These are phyloP conservation scores for Cytospora schulzeri DNA, from an alignment of 2,329 filamentous ascomycete genomes.

Conservation along the genomic window DNA sequence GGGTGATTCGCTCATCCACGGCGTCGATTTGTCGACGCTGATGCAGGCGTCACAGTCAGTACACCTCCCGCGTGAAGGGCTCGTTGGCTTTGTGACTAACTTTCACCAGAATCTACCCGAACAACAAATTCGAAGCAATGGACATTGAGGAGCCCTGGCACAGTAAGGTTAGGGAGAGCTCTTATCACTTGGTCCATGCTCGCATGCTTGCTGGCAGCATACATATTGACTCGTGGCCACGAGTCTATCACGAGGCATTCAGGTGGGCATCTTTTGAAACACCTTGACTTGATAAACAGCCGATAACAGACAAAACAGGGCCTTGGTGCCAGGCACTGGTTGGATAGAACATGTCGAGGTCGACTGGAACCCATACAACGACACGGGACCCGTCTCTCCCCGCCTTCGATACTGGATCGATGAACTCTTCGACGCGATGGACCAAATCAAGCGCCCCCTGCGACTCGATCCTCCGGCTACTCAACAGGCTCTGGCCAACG, in stretches of 20 bases:
- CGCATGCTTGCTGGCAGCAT: constrained; percentile 80
- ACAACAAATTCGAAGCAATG: constrained; percentile 68
- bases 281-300: not conserved
- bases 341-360: constrained; percentile 88
- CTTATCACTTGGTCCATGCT: constrained; percentile 83
- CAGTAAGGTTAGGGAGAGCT: constrained; percentile 43
- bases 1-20: constrained; percentile 8
- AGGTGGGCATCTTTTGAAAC: constrained; percentile 48
- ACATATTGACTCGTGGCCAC: constrained; percentile 63
- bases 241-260: constrained; percentile 71
- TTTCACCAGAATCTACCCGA: constrained; percentile 65
- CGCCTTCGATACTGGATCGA: constrained; percentile 67
- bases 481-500: constrained; percentile 61
- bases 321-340: constrained; percentile 75
- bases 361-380: constrained; percentile 75
- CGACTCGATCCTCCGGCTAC: constrained; percentile 57
- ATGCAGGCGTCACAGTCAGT: constrained; percentile 22
- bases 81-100: not conserved
- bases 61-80: not conserved
- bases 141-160: constrained; percentile 80
- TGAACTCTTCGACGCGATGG: constrained; percentile 68
- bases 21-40: constrained; percentile 19
- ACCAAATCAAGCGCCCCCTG: constrained; percentile 65
- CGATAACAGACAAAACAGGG: constrained; percentile 50
- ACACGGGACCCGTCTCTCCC: constrained; percentile 62